Conservation (phyloP, 176 grass and related monocot species). For the Typha latifolia region DNA sequence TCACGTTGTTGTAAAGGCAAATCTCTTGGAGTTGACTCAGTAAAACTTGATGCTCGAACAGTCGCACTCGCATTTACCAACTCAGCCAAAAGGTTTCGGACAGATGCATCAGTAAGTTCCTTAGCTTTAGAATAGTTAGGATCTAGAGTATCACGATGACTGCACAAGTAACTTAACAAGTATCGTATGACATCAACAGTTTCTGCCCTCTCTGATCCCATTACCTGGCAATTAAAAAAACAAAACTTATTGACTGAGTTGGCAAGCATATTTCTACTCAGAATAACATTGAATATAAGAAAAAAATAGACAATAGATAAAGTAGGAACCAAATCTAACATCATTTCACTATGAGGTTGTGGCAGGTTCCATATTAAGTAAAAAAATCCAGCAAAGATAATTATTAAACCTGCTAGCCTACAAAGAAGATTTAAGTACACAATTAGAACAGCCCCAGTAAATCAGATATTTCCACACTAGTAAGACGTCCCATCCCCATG, state of each 20-base stretch:
- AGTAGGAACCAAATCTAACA: too few species aligned
- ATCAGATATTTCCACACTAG: too few species aligned
- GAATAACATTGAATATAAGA: not conserved
- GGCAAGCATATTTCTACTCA: not conserved
- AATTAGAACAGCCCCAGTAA: too few species aligned
- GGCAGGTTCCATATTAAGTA: too few species aligned
- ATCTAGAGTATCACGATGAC: conserved; percentile 12
- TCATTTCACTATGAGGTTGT: too few species aligned
- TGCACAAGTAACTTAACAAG: conserved; percentile 63
- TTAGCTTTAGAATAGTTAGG: conserved; percentile 26
- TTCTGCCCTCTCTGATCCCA: conserved; percentile 42
- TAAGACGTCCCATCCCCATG: too few species aligned
- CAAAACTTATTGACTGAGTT: conserved; percentile 11
- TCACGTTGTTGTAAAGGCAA: conserved; percentile 26
- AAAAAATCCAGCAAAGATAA: too few species aligned
- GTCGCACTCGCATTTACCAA: conserved; percentile 37
- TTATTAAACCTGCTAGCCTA: too few species aligned
- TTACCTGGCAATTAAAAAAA: conserved; percentile 25
- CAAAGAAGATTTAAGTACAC: too few species aligned
- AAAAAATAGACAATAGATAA: too few species aligned
- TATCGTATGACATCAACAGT: conserved; percentile 75
- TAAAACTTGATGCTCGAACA: conserved; percentile 18
- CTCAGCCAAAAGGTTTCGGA: conserved; percentile 54
- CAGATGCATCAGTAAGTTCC: conserved; percentile 50
- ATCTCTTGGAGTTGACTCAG: conserved; percentile 22